Percentiles rank a stretch among this genome's conserved stretches.
Conservation (phyloP, 1,139 yeast species). For the Blastobotrys petasosporus region DNA sequence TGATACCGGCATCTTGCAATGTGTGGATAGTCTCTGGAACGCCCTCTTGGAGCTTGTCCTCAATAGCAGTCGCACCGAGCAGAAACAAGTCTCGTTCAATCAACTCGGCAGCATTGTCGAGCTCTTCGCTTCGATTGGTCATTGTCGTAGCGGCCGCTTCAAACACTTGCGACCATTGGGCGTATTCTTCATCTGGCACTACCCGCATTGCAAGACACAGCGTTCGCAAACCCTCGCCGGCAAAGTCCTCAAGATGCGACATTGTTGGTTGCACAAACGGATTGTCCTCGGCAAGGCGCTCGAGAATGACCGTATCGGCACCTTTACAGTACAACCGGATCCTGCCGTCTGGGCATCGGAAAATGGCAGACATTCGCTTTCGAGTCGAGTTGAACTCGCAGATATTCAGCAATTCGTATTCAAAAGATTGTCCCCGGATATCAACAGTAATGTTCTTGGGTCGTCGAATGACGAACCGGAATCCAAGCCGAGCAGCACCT, state of each 20-base stretch:
- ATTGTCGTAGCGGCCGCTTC: conserved; percentile 79
- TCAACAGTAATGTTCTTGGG: conserved; percentile 78
- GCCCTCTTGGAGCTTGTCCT: conserved; percentile 95
- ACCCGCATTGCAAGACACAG: conserved; percentile 86
- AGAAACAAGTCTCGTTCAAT: conserved; percentile 76
- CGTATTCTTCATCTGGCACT: conserved; percentile 72
- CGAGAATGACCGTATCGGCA: conserved; percentile 93
- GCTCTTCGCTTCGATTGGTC: conserved; percentile 62
- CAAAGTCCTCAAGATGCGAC: conserved; percentile 91
- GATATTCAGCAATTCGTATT: conserved; percentile 76
- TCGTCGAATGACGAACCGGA: conserved; percentile 73
- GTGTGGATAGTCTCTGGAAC: conserved; percentile 97
- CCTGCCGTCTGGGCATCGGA: conserved; percentile 89
- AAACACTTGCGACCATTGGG: conserved; percentile 52
- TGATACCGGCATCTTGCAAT: conserved; percentile 92
- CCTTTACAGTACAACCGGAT: conserved; percentile 91
- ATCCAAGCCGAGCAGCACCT: conserved; percentile 89
- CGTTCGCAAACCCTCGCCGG: conserved; percentile 92
- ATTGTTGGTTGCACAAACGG: conserved; percentile 78
- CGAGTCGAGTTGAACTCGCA: conserved; percentile 97
- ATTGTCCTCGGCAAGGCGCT: conserved; percentile 67
- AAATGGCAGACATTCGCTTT: conserved; percentile 94
- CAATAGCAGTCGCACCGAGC: conserved; percentile 97
- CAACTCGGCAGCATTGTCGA: conserved; percentile 79
- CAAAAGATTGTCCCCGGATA: conserved; percentile 42